Percentiles rank a stretch among this genome's conserved stretches.
Evolutionary conservation across 108 stramenopile genomes (phyloP).

Genomic region (Skeletonema potamos): DNA sequence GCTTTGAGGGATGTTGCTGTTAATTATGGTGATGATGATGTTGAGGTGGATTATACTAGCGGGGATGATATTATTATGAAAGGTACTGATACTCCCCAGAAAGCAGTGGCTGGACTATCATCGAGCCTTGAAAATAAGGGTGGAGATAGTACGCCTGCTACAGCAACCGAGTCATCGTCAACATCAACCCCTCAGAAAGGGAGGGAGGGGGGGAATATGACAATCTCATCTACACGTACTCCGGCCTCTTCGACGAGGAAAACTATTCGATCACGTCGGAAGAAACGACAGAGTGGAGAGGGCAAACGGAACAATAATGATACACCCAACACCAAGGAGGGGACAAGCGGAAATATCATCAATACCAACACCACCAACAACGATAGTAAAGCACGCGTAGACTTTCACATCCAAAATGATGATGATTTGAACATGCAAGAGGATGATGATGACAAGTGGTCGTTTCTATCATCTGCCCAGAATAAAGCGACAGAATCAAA

Average conservation of each 20-base stretch:
- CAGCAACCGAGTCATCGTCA: neutral
- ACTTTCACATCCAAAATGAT: neutral
- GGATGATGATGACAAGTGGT: conserved; percentile 32
- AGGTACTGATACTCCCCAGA: neutral
- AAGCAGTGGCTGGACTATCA: neutral
- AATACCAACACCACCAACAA: neutral
- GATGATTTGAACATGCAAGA: conserved; percentile 29
- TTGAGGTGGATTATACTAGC: neutral
- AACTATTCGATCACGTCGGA: conserved; percentile 15
- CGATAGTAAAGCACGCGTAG: neutral
- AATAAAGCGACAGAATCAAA: neutral
- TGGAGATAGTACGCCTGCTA: neutral
- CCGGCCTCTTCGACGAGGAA: neutral
- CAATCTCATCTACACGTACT: neutral
- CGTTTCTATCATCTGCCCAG: conserved; percentile 15
- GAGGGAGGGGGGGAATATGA: neutral
- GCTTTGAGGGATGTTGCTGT: conserved; percentile 47
- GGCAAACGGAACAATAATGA: neutral
- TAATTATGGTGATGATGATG: conserved; percentile 38
- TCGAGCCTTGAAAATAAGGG: neutral
- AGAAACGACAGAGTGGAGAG: conserved; percentile 12
- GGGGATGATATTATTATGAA: neutral
- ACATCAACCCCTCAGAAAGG: neutral
- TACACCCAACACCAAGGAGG: neutral
- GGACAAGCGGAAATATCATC: neutral